Percentiles rank a stretch among this genome's conserved stretches.
These are phyloP conservation scores for Geosiphon pyriformis DNA, from an alignment of 192 early-diverging fungal species.

Conservation along the genomic window DNA sequence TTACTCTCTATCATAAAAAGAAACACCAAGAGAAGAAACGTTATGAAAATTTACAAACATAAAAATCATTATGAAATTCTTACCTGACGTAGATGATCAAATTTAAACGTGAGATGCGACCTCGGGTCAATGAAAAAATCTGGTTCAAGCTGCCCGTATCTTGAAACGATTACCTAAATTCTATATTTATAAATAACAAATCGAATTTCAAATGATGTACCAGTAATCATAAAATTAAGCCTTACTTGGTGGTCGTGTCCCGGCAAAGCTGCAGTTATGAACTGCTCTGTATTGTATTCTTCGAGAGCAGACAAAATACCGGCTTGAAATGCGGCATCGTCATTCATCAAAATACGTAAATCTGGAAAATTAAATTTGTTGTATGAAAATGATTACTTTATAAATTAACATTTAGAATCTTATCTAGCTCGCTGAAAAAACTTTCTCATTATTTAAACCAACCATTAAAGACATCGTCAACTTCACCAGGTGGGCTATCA, in stretches of 20 bases:
- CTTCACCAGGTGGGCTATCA: constrained; percentile 92
- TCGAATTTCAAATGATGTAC: too few species aligned
- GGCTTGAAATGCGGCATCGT: constrained; percentile 68
- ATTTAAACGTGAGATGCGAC: constrained; percentile 59
- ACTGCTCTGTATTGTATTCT: constrained; percentile 82
- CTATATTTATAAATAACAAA: background rate
- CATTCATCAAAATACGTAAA: constrained; percentile 75
- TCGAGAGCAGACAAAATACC: constrained; percentile 65
- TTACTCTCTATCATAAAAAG: constrained; percentile 29
- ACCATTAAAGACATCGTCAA: constrained; percentile 96
- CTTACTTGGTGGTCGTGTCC: constrained; percentile 53
- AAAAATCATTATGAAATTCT: background rate
- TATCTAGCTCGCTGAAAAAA: constrained; percentile 1
- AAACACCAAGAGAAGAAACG: too few species aligned
- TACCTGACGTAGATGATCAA: constrained; percentile 77
- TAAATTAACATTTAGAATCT: constrained; percentile 3
- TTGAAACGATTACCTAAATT: constrained; percentile 69
- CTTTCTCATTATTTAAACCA: constrained; percentile 23
- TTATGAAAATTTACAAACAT: background rate
- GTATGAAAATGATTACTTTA: constrained; percentile 1
- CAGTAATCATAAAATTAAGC: background rate
- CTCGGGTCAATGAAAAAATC: constrained; percentile 72
- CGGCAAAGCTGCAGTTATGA: constrained; percentile 65
- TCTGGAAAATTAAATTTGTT: constrained; percentile 49
- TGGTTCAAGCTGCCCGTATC: constrained; percentile 60